phyloP scores from a whole-genome alignment of 176 grass and related monocot species.

The sorghum (Sorghum bicolor) region DNA sequence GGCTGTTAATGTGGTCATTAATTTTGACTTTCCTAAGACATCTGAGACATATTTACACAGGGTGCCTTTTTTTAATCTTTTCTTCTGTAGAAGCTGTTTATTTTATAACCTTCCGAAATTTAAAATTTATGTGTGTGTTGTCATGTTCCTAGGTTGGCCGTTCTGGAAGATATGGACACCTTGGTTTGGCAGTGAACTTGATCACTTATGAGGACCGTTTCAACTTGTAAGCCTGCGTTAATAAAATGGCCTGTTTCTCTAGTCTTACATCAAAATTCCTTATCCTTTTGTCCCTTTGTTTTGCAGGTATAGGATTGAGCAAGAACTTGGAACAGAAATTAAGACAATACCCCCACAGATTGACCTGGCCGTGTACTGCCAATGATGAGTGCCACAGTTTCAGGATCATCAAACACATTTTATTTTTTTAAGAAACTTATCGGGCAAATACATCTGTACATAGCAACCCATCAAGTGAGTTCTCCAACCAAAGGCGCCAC shows the following conservation, averaged over 20 bases:
- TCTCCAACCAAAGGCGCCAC: background rate
- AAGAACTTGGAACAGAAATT: slow-evolving; percentile 79
- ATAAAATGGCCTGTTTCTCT: background rate
- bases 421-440: slow-evolving; percentile 9
- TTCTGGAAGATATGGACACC: slow-evolving; percentile 71
- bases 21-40: slow-evolving; percentile 94
- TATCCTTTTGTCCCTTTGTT: background rate
- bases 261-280: background rate
- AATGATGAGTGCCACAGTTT: slow-evolving; percentile 37
- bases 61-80: slow-evolving; percentile 31
- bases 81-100: background rate
- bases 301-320: slow-evolving; percentile 71
- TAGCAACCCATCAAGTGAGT: slow-evolving; percentile 45
- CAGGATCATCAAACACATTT: background rate
- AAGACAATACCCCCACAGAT: slow-evolving; percentile 74
- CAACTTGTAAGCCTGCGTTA: slow-evolving; percentile 51
- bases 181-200: slow-evolving; percentile 72
- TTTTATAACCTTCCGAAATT: background rate
- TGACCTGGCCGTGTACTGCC: slow-evolving; percentile 58
- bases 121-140: background rate
- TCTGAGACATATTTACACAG: slow-evolving; percentile 92
- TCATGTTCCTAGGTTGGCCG: slow-evolving; percentile 54
- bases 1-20: slow-evolving; percentile 95
- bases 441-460: slow-evolving; percentile 43
- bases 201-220: slow-evolving; percentile 79